Conservation (phyloP, 2,329 filamentous ascomycete genomes). For the Neurospora crassa region DNA sequence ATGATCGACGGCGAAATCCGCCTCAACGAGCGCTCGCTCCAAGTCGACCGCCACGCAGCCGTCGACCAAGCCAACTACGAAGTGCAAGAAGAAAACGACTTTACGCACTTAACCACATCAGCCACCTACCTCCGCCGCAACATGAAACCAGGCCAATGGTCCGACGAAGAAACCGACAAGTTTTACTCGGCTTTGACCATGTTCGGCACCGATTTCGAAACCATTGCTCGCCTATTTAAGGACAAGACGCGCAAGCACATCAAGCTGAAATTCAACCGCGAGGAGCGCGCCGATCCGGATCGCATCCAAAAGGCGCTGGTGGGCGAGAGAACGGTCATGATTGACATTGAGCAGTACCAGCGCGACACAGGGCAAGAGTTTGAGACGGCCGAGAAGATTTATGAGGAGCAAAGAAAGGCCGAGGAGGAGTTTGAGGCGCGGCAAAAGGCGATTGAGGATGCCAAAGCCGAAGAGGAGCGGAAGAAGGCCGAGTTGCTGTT, state of each 20-base stretch:
- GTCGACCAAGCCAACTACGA: slow-evolving; percentile 43
- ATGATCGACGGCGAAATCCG: slow-evolving; percentile 66
- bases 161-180: slow-evolving; percentile 56
- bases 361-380: slow-evolving; percentile 43
- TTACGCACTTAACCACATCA: slow-evolving; percentile 61
- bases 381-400: slow-evolving; percentile 44
- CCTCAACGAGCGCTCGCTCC: slow-evolving; percentile 56
- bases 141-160: slow-evolving; percentile 59
- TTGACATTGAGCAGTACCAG: slow-evolving; percentile 53
- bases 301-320: slow-evolving; percentile 56
- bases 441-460: slow-evolving; percentile 35
- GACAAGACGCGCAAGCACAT: slow-evolving; percentile 62
- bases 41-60: slow-evolving; percentile 58
- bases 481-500: slow-evolving; percentile 41
- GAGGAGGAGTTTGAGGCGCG: slow-evolving; percentile 35
- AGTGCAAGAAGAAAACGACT: slow-evolving; percentile 67
- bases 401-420: slow-evolving; percentile 38
- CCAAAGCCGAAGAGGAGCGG: slow-evolving; percentile 37
- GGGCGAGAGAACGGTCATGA: slow-evolving; percentile 45
- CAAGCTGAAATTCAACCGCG: slow-evolving; percentile 75
- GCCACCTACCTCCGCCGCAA: slow-evolving; percentile 58
- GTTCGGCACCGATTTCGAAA: slow-evolving; percentile 77
- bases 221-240: slow-evolving; percentile 68
- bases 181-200: slow-evolving; percentile 68
- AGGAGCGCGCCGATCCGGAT: slow-evolving; percentile 58